A percentile compares a stretch with the other conserved stretches of the same genome.
Conservation (phyloP, 345 rosid genomes). For the Rhodamnia argentea region DNA sequence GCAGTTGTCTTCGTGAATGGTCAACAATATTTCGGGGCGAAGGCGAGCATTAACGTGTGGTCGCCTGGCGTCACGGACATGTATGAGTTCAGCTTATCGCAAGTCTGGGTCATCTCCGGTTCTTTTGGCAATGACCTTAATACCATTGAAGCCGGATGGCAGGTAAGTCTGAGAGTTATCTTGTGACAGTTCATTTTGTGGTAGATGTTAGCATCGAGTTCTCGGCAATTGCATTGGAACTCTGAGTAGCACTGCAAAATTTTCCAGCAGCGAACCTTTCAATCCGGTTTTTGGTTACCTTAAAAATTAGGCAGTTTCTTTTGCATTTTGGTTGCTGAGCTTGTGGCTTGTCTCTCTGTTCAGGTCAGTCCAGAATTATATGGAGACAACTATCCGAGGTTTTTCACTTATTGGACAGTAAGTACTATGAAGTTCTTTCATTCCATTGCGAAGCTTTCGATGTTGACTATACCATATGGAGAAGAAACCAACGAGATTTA, state of each 20-base stretch:
- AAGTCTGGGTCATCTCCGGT: slow-evolving; percentile 94
- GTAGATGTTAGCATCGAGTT: not conserved
- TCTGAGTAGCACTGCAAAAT: not conserved
- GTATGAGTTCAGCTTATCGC: slow-evolving; percentile 89
- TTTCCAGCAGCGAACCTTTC: not conserved
- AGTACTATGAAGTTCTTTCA: not conserved
- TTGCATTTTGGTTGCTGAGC: not conserved
- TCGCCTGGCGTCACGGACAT: slow-evolving; percentile 61
- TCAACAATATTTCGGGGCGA: slow-evolving; percentile 89
- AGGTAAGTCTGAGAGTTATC: slow-evolving; percentile 29
- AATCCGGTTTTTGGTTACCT: not conserved
- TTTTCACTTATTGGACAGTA: slow-evolving; percentile 98
- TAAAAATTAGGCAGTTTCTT: not conserved
- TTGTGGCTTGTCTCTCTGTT: not conserved
- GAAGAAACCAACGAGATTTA: not conserved
- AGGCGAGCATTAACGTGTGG: slow-evolving; percentile 94
- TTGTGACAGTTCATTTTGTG: not conserved
- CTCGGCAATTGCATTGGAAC: not conserved
- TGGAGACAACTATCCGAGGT: slow-evolving; percentile 91
- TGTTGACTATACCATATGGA: not conserved
- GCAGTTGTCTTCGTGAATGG: slow-evolving; percentile 93
- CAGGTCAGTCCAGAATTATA: slow-evolving; percentile 97
- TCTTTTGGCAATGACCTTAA: slow-evolving; percentile 89
- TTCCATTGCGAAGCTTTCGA: not conserved
- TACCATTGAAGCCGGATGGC: slow-evolving; percentile 99